A percentile compares a stretch with the other conserved stretches of the same genome.
phyloP scores from a whole-genome alignment of 306 rosid species.

The Prunus persica region DNA sequence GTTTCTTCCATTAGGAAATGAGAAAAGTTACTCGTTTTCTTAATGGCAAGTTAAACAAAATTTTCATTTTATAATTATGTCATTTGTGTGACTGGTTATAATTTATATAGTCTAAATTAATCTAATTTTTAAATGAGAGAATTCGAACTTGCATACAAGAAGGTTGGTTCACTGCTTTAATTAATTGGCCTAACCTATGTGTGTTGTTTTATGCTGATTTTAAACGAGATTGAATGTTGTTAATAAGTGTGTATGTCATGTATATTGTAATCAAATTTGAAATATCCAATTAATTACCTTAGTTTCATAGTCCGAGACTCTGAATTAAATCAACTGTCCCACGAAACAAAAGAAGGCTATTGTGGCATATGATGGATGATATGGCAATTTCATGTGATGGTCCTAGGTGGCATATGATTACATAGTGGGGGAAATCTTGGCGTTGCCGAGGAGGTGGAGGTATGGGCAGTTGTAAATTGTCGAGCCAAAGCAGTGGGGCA shows the following conservation, averaged over 20 bases:
- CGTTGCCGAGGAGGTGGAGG: slow-evolving; percentile 22
- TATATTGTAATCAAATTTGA: no score
- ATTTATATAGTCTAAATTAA: no score
- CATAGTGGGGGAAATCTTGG: background rate
- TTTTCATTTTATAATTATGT: no score
- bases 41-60: no score
- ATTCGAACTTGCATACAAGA: no score
- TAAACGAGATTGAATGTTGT: background rate
- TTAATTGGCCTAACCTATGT: fast-evolving
- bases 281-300: no score
- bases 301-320: no score
- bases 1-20: no score
- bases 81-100: no score
- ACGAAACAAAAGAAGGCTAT: background rate
- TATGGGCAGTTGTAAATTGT: background rate
- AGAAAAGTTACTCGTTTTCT: no score
- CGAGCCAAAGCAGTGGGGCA: no score
- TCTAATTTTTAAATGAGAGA: fast-evolving
- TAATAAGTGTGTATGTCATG: background rate
- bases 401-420: slow-evolving; percentile 4
- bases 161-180: fast-evolving
- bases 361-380: background rate
- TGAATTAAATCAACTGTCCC: no score
- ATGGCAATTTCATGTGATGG: slow-evolving; percentile 21
- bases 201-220: background rate